Conservation (phyloP, 768 basidiomycete species). For the Pisolithus tinctorius region DNA sequence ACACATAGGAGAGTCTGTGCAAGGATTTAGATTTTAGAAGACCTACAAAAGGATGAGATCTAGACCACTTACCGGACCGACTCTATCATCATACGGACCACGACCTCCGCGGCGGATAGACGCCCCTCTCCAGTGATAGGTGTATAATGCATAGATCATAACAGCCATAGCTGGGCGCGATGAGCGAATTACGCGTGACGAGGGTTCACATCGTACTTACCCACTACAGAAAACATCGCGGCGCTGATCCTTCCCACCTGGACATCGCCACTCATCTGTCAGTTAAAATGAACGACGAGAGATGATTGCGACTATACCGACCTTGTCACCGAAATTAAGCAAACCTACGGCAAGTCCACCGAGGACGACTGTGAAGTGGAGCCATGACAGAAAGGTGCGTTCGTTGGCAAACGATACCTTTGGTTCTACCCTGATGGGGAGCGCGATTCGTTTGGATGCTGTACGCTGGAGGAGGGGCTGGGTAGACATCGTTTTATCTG, state of each 20-base stretch:
- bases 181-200: constrained; percentile 7
- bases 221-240: constrained; percentile 92
- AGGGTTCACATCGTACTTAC: constrained; percentile 37
- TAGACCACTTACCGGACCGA: constrained; percentile 75
- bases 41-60: constrained; percentile 5
- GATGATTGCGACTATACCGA: constrained; percentile 24
- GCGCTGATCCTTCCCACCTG: constrained; percentile 94
- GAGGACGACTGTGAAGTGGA: constrained; percentile 96
- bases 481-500: constrained; percentile 67
- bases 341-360: constrained; percentile 94
- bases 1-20: constrained; percentile 74
- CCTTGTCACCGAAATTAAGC: constrained; percentile 97
- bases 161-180: constrained; percentile 76
- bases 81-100: constrained; percentile 93
- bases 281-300: neutral
- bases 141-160: constrained; percentile 93
- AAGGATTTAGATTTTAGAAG: constrained; percentile 7
- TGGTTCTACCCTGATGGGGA: constrained; percentile 90
- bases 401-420: constrained; percentile 96
- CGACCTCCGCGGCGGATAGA: constrained; percentile 88
- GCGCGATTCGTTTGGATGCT: constrained; percentile 88
- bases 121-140: constrained; percentile 94
- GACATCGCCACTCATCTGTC: neutral
- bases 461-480: constrained; percentile 96
- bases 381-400: constrained; percentile 95